Base-by-base conservation (phyloP, 2,329 filamentous ascomycete genomes). In the Drechslerella coelobrocha region DNA sequence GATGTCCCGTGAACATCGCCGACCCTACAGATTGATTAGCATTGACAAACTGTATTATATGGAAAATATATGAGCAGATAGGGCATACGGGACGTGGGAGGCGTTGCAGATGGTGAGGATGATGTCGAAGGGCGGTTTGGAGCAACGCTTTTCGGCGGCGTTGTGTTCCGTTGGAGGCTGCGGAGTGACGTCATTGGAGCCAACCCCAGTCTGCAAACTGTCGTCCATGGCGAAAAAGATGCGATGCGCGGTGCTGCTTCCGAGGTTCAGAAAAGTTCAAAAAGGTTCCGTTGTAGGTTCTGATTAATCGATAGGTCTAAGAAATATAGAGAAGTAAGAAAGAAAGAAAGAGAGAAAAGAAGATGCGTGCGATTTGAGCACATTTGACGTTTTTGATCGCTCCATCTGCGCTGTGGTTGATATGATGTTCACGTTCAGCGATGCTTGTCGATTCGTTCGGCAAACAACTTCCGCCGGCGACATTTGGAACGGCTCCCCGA, bases 1-100 rank as follows among this genome's bases (percentile, higher is more conserved):
- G 68, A 72, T 2, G 24, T 66, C 4, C 68, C 68, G 9, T 57
- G 53, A 9, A 72, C 21, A 41, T 72, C 68, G 10, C 61, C 61
- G 39, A 72, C 61, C 23, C 68, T 72, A 3, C 5, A 23, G 2
- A 45, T 19, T 45, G 5, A 17, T 45, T 17, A 45, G 41, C 17
- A 55, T 31, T 54, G 21, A 23, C 4, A n/a, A n/a, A 48, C 26
- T 14, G 27, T 23, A 34, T 31, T 45, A 19, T 29, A 19, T 17
- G 23, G 17, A 29, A 6, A 26, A 37, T 37, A 52, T 17, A 37
- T 17, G n/a, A 31, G 34, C 3, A 6, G 23, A 27, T 7, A 21
- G 27, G 55, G 29, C 65, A 21, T 63, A 71, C 66, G 66, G 24
- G 24, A 63, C 55, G 45, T 71, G 53, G 24, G 66, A 59, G 39